phyloP scores from a whole-genome alignment of 1,284 basidiomycete species.

The Gymnopus androsaceus region DNA sequence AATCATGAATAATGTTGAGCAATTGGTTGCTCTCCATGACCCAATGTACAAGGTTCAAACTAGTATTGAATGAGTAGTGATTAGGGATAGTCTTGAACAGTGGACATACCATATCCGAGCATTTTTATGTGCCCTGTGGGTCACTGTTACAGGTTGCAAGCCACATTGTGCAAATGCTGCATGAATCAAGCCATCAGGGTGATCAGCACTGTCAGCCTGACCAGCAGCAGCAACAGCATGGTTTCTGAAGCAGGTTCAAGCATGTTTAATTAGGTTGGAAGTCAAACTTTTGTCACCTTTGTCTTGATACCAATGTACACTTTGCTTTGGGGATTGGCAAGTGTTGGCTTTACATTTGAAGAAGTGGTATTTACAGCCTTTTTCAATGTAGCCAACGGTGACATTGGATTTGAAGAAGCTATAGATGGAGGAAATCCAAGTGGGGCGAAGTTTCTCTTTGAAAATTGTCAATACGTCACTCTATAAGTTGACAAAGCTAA shows the following conservation, averaged over 20 bases:
- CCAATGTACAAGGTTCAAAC: constrained; percentile 2
- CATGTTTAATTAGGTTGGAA: too few relatives aligned
- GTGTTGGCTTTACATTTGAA: constrained; percentile 7
- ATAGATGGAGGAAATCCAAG: background rate
- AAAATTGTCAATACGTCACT: background rate
- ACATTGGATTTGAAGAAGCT: background rate
- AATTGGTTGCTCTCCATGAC: constrained; percentile 3
- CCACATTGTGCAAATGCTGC: too few relatives aligned
- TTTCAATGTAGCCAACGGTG: constrained; percentile 5
- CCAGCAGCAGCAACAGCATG: constrained; percentile 11
- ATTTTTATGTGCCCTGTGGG: too few relatives aligned
- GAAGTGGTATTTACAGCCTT: constrained; percentile 10
- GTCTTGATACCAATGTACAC: constrained; percentile 13
- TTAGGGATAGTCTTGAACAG: too few relatives aligned
- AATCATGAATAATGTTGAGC: background rate
- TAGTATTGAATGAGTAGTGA: background rate
- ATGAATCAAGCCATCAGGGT: background rate
- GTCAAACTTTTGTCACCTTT: constrained; percentile 10
- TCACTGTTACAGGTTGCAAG: too few relatives aligned
- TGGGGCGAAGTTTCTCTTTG: background rate
- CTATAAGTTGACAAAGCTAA: background rate
- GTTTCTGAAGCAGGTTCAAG: too few relatives aligned
- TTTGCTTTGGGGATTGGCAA: constrained; percentile 7
- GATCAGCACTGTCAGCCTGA: constrained; percentile 3
- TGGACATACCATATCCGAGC: too few relatives aligned